Evolutionary conservation across 352 stramenopile genomes (phyloP).

Genomic region (Globisporangium echinulatum): DNA sequence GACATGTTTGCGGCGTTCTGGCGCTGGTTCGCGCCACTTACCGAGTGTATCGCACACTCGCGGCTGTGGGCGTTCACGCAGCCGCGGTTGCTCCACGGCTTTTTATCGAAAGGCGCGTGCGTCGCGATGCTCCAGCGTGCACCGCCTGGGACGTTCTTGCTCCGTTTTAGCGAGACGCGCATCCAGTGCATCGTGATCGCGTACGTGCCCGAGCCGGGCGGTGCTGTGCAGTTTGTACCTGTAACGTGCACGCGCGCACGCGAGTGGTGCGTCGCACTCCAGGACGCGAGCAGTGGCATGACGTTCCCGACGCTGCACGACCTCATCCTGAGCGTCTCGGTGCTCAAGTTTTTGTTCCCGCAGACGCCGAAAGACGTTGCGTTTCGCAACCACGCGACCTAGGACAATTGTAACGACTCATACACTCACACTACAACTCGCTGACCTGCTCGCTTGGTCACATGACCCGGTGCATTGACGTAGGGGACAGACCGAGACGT

Average conservation of each 20-base stretch:
- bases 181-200: slow-evolving; percentile 62
- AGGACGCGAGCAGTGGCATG: slow-evolving; percentile 40
- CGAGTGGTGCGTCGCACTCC: slow-evolving; percentile 58
- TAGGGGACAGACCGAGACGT: too few relatives aligned
- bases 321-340: slow-evolving; percentile 68
- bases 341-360: slow-evolving; percentile 77
- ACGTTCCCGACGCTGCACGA: slow-evolving; percentile 60
- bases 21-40: slow-evolving; percentile 64
- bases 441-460: too few relatives aligned
- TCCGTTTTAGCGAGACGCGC: slow-evolving; percentile 76
- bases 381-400: slow-evolving; percentile 22
- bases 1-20: slow-evolving; percentile 72
- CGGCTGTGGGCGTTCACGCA: slow-evolving; percentile 66
- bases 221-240: slow-evolving; percentile 67
- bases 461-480: too few relatives aligned
- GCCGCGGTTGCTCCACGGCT: slow-evolving; percentile 71
- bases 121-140: slow-evolving; percentile 68
- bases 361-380: slow-evolving; percentile 70
- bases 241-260: slow-evolving; percentile 40
- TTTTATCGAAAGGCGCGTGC: slow-evolving; percentile 76
- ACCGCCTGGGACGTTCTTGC: slow-evolving; percentile 63
- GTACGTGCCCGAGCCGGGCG: slow-evolving; percentile 48
- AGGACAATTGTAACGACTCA: too few relatives aligned
- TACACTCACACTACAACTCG: too few relatives aligned
- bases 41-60: slow-evolving; percentile 55